A percentile compares a stretch with the other conserved stretches of the same genome.
Conservation (phyloP, 495 filamentous ascomycete species). For the Daldinia childiae region DNA sequence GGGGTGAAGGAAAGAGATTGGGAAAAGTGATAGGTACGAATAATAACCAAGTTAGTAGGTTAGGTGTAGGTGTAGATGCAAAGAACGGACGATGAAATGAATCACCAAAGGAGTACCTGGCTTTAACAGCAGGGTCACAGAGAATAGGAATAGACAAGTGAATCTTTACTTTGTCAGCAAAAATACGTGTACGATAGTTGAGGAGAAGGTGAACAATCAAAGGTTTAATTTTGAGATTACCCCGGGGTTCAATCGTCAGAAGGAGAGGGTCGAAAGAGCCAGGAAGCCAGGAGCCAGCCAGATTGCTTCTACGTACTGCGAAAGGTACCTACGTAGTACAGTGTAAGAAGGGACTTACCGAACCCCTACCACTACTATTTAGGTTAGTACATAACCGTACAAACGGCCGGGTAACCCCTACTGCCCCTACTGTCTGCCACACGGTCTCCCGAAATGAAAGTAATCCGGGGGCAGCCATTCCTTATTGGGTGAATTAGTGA, state of each 20-base stretch:
- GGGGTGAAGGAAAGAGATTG: slow-evolving; percentile 1
- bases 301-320: slow-evolving; percentile 17
- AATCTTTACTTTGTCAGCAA: slow-evolving; percentile 14
- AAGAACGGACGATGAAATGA: slow-evolving; percentile 34
- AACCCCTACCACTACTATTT: slow-evolving; percentile 19
- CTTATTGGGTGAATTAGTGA: slow-evolving; percentile 18
- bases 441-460: slow-evolving; percentile 32
- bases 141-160: slow-evolving; percentile 23
- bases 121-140: slow-evolving; percentile 11
- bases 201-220: slow-evolving; percentile 28
- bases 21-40: slow-evolving; percentile 21
- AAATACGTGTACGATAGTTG: slow-evolving; percentile 13
- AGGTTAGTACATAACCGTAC: slow-evolving; percentile 12
- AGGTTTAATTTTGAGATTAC: slow-evolving; percentile 13
- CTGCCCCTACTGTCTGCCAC: slow-evolving; percentile 14
- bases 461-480: slow-evolving; percentile 22
- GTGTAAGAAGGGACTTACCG: slow-evolving; percentile 19
- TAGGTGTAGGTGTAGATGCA: slow-evolving; percentile 13
- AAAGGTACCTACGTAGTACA: slow-evolving; percentile 7
- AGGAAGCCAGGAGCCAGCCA: slow-evolving; percentile 28
- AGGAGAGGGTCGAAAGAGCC: slow-evolving; percentile 26
- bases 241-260: slow-evolving; percentile 26
- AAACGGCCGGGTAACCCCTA: slow-evolving; percentile 3
- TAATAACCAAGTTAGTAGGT: slow-evolving; percentile 1
- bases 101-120: slow-evolving; percentile 27